Percentiles rank a stretch among this genome's conserved stretches.
Evolutionary conservation across 257 asterid genomes (phyloP).

Genomic region (Solanum habrochaites): DNA sequence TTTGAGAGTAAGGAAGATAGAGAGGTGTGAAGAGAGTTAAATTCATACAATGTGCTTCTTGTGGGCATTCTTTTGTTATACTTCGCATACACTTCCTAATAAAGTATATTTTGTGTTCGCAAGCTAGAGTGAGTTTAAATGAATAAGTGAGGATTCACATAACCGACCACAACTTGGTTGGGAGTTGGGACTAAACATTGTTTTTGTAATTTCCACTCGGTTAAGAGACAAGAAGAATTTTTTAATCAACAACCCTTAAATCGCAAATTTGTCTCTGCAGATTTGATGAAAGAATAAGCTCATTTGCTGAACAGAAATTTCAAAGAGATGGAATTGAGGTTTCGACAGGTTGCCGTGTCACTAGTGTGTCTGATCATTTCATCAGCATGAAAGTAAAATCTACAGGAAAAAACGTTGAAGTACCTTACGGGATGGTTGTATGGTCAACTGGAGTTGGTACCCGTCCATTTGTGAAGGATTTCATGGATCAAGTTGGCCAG

Average conservation of each 20-base stretch:
- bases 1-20: not conserved
- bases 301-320: slow-evolving; percentile 86
- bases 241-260: not conserved
- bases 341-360: slow-evolving; percentile 83
- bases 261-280: slow-evolving; percentile 18
- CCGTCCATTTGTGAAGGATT: slow-evolving; percentile 75
- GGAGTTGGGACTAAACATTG: not conserved
- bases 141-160: not conserved
- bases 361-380: slow-evolving; percentile 64
- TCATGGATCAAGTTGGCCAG: slow-evolving; percentile 93
- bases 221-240: not conserved
- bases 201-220: not conserved
- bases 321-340: slow-evolving; percentile 76
- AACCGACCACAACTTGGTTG: not conserved
- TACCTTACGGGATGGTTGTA: slow-evolving; percentile 93
- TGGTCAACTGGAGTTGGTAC: slow-evolving; percentile 99
- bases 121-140: not conserved
- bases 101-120: not conserved
- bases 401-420: slow-evolving; percentile 48
- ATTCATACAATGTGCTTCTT: not conserved
- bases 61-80: not conserved
- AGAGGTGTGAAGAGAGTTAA: not conserved
- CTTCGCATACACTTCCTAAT: not conserved
- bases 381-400: slow-evolving; percentile 59
- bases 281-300: slow-evolving; percentile 93